These are phyloP conservation scores for Stropharia rugosoannulata DNA, from an alignment of 768 basidiomycete species.

Conservation along the genomic window DNA sequence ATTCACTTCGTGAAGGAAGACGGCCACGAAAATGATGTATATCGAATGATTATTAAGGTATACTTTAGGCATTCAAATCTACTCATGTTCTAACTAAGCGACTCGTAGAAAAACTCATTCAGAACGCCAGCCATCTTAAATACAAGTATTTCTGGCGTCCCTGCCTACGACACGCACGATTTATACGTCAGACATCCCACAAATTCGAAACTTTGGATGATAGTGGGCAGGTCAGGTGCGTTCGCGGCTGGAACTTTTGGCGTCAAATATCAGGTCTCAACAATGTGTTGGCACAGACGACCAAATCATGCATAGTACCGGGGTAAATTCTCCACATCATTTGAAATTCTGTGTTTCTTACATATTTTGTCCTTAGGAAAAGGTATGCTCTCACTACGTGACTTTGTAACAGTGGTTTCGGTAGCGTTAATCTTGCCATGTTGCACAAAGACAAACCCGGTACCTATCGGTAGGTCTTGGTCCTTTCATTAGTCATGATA, in stretches of 20 bases:
- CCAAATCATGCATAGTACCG: too few species aligned
- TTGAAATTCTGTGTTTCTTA: too few species aligned
- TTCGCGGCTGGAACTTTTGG: background rate
- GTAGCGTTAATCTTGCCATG: too few species aligned
- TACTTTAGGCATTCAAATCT: background rate
- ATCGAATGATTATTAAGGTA: slow-evolving; percentile 5
- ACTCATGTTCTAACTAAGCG: too few species aligned
- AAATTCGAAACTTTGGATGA: background rate
- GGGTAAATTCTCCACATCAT: too few species aligned
- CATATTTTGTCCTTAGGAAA: too few species aligned
- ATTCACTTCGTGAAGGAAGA: slow-evolving; percentile 2
- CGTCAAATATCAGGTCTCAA: background rate
- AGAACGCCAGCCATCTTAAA: slow-evolving; percentile 3
- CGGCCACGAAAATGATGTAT: background rate
- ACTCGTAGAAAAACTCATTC: slow-evolving; percentile 1
- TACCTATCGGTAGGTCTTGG: background rate
- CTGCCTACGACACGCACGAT: slow-evolving; percentile 4
- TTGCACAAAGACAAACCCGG: background rate
- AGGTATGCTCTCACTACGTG: too few species aligned
- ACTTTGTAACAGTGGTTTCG: too few species aligned
- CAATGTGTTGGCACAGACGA: background rate
- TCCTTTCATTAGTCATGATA: background rate
- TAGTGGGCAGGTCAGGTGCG: slow-evolving; percentile 3
- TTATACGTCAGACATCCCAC: slow-evolving; percentile 1
- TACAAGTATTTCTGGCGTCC: background rate